These are phyloP conservation scores for Diplocarpon rosae DNA, from an alignment of 2,329 filamentous ascomycete genomes.

Conservation along the genomic window DNA sequence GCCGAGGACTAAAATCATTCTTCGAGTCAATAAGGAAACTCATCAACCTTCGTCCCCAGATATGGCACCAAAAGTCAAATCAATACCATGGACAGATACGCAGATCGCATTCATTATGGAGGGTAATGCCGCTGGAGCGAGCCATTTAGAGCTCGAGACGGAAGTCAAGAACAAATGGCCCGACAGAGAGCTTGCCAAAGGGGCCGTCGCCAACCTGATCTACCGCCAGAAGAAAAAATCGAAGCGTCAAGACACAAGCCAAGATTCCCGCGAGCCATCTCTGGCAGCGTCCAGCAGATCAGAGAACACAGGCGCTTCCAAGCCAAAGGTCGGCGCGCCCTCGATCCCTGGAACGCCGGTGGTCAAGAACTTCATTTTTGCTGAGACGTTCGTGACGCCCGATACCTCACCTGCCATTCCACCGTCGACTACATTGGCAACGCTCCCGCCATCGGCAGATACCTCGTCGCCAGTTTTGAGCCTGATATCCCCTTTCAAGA, in stretches of 20 bases:
- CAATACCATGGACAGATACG: not conserved
- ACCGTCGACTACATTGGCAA: not conserved
- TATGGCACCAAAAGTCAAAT: too few species aligned
- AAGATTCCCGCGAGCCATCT: not conserved
- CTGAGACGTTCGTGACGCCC: not conserved
- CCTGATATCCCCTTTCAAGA: too few species aligned
- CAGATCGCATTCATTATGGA: constrained; percentile 2
- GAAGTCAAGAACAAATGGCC: constrained; percentile 1
- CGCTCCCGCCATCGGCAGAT: not conserved
- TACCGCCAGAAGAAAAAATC: not conserved
- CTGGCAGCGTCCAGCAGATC: not conserved
- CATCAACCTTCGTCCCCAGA: too few species aligned
- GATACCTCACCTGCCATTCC: not conserved
- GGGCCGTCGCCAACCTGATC: not conserved
- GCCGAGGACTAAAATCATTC: too few species aligned
- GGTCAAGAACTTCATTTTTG: not conserved
- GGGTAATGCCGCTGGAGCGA: not conserved
- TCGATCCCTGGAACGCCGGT: not conserved
- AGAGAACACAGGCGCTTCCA: not conserved
- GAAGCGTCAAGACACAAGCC: not conserved
- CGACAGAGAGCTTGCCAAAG: not conserved
- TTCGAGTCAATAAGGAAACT: too few species aligned
- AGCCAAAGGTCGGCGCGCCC: not conserved
- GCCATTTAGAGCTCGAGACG: not conserved
- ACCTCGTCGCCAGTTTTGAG: too few species aligned